Percentiles rank a stretch among this genome's conserved stretches.
Evolutionary conservation across 495 filamentous ascomycete species (phyloP).

Genomic region (Annulohypoxylon moriforme): DNA sequence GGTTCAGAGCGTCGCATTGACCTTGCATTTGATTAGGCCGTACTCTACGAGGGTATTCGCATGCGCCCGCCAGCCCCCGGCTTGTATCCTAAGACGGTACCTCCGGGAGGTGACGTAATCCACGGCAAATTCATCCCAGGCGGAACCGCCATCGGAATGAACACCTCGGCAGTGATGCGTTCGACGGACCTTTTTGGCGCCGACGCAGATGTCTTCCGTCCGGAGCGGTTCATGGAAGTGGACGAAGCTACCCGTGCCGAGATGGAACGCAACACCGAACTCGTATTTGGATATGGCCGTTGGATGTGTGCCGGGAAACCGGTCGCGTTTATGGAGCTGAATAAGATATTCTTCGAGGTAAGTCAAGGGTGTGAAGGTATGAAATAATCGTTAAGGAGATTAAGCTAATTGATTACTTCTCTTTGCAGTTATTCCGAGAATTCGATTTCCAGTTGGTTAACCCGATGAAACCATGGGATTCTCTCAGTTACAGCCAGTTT

Average conservation of each 20-base stretch:
- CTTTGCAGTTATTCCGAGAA: neutral
- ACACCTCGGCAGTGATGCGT: neutral
- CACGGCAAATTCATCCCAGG: constrained; percentile 10
- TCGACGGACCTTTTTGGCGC: constrained; percentile 2
- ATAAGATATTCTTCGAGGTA: constrained; percentile 13
- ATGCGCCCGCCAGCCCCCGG: constrained; percentile 9
- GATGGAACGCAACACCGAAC: constrained; percentile 5
- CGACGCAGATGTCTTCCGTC: constrained; percentile 4
- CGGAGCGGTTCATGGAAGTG: constrained; percentile 5
- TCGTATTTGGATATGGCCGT: neutral
- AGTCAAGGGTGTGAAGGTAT: neutral
- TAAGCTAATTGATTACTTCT: too few species aligned
- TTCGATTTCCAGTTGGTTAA: constrained; percentile 23
- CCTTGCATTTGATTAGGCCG: neutral
- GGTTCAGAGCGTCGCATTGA: neutral
- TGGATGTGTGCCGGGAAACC: constrained; percentile 10
- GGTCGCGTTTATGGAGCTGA: constrained; percentile 10
- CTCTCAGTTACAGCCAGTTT: constrained; percentile 35
- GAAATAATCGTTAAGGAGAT: too few species aligned
- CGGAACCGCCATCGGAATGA: constrained; percentile 10
- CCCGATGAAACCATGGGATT: constrained; percentile 37
- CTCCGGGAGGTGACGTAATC: constrained; percentile 1
- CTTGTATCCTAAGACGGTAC: neutral
- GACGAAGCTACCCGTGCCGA: neutral
- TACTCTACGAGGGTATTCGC: constrained; percentile 8